Percentiles rank a stretch among this genome's conserved stretches.
Evolutionary conservation across 805 yeast genomes (phyloP).

Genomic region (Aciculoconidium aculeatum): DNA sequence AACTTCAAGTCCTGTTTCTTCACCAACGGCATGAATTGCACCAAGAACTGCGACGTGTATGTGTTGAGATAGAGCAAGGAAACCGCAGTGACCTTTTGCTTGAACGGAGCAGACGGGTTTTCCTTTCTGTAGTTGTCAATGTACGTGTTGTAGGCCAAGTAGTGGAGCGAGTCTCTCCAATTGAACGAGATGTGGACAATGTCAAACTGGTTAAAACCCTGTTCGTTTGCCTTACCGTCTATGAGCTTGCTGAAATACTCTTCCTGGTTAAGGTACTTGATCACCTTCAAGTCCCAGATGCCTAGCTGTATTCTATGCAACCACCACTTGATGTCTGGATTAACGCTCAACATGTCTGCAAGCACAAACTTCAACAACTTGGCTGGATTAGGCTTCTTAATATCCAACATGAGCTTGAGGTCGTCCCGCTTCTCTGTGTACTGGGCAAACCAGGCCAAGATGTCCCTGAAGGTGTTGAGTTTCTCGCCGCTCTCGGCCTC

Average conservation of each 20-base stretch:
- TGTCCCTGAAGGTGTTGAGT: conserved; percentile 25
- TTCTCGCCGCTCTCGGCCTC: conserved; percentile 30
- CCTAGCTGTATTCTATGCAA: conserved; percentile 33
- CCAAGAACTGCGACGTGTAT: conserved; percentile 31
- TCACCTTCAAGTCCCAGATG: conserved; percentile 33
- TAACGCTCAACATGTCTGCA: conserved; percentile 22
- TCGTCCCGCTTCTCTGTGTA: conserved; percentile 15
- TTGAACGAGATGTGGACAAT: conserved; percentile 30
- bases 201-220: conserved; percentile 25
- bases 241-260: conserved; percentile 25
- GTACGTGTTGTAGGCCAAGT: conserved; percentile 31
- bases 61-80: conserved; percentile 33
- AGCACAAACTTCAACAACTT: conserved; percentile 24
- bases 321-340: conserved; percentile 33
- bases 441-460: conserved; percentile 27
- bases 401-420: conserved; percentile 32
- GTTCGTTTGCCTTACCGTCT: conserved; percentile 7
- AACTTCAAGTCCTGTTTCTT: conserved; percentile 26
- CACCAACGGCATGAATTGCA: conserved; percentile 31
- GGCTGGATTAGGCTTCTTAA: conserved; percentile 35
- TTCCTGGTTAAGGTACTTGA: conserved; percentile 36
- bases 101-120: conserved; percentile 6
- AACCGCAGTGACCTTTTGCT: conserved; percentile 29
- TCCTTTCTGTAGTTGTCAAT: conserved; percentile 16
- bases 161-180: conserved; percentile 29